phyloP scores from a whole-genome alignment of 2,329 filamentous ascomycete genomes.

The Pseudogymnoascus sp. region DNA sequence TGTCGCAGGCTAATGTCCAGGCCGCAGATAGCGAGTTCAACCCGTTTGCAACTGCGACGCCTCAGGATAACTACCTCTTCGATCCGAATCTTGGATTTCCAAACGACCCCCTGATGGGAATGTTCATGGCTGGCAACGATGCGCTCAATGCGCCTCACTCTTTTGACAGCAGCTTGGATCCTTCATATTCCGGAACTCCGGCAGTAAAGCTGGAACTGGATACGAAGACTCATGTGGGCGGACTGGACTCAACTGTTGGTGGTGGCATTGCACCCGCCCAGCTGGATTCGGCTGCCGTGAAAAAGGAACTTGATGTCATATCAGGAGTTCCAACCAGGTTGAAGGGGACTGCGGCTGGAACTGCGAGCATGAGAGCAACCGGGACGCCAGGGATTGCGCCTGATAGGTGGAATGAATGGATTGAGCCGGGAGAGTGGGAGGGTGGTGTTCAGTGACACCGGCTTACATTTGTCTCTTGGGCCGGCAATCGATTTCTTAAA shows the following conservation, averaged over 20 bases:
- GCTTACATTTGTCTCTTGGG: neutral
- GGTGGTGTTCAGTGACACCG: neutral
- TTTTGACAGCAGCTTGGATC: constrained; percentile 1
- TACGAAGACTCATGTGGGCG: neutral
- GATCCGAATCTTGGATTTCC: neutral
- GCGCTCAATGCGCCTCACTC: neutral
- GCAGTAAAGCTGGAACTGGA: neutral
- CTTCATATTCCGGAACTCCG: neutral
- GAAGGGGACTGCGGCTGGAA: neutral
- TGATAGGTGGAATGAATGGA: constrained; percentile 1
- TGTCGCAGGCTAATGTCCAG: neutral
- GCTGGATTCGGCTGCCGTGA: neutral
- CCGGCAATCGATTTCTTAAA: neutral
- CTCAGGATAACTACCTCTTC: neutral
- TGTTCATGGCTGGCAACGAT: neutral
- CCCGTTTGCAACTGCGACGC: neutral
- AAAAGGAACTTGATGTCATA: neutral
- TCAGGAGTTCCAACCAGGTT: neutral
- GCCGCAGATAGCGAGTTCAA: neutral
- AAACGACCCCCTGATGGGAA: neutral
- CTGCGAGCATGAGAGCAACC: neutral
- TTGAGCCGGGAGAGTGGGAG: neutral
- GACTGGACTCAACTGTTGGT: neutral
- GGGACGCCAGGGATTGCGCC: neutral
- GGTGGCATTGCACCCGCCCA: neutral